Evolutionary conservation across 257 asterid genomes (phyloP).

Genomic region (Solanum clarkiae): DNA sequence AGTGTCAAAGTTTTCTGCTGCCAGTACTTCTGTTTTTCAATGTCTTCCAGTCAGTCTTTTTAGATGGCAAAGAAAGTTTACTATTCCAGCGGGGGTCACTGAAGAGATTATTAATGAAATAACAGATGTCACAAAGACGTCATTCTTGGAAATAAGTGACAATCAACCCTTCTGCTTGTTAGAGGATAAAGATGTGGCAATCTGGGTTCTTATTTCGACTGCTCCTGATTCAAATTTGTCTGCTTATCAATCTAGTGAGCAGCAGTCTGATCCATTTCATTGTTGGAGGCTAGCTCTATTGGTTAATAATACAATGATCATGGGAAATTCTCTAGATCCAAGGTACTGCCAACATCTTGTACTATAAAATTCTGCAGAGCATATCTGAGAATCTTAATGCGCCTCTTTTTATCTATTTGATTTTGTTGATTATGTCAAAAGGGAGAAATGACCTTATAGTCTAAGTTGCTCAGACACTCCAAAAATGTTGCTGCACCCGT

Average conservation of each 20-base stretch:
- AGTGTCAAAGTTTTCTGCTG: constrained; percentile 57
- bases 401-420: neutral
- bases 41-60: constrained; percentile 54
- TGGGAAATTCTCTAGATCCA: constrained; percentile 49
- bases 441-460: neutral
- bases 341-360: constrained; percentile 33
- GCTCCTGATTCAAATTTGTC: constrained; percentile 24
- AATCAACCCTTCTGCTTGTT: constrained; percentile 11
- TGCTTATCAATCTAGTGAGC: constrained; percentile 20
- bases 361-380: neutral
- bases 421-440: neutral
- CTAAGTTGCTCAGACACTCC: too few species aligned
- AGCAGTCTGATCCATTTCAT: constrained; percentile 10
- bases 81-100: constrained; percentile 5
- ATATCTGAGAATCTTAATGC: neutral
- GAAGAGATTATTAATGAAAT: constrained; percentile 29
- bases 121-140: constrained; percentile 50
- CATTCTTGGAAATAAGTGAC: constrained; percentile 23
- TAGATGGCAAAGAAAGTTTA: constrained; percentile 49
- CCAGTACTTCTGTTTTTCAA: constrained; percentile 40
- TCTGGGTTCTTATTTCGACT: constrained; percentile 75
- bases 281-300: constrained; percentile 80
- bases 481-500: too few species aligned
- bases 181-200: constrained; percentile 44
- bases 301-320: constrained; percentile 49